A percentile compares a stretch with the other conserved stretches of the same genome.
These are phyloP conservation scores for Saxophila tyrrhenica DNA, from an alignment of 495 filamentous ascomycete species.

Conservation along the genomic window DNA sequence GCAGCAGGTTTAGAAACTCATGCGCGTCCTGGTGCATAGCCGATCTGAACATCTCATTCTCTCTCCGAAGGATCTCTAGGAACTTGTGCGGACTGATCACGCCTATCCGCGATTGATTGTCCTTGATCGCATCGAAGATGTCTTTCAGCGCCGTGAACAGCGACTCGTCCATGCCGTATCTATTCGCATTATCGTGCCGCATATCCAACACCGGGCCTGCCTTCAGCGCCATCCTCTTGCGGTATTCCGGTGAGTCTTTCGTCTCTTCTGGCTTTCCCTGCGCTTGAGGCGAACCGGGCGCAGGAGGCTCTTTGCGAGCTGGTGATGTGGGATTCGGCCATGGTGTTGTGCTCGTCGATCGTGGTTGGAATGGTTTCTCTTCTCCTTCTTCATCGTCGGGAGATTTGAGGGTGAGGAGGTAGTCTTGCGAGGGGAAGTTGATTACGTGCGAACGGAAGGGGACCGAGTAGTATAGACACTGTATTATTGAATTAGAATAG, in stretches of 20 bases:
- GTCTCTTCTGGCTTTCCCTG: constrained; percentile 54
- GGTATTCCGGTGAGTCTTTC: constrained; percentile 81
- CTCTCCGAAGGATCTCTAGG: constrained; percentile 79
- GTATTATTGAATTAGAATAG: constrained; percentile 95
- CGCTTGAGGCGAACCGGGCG: constrained; percentile 23
- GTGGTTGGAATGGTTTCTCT: background rate
- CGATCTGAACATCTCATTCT: constrained; percentile 95
- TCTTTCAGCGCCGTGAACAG: constrained; percentile 91
- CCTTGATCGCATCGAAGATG: constrained; percentile 86
- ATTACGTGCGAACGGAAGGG: constrained; percentile 92
- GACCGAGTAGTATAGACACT: constrained; percentile 91
- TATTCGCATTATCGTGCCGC: constrained; percentile 62
- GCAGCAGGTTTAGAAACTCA: constrained; percentile 84
- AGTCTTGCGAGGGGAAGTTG: constrained; percentile 62
- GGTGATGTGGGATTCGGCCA: constrained; percentile 16
- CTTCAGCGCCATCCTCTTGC: constrained; percentile 87
- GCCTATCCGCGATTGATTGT: constrained; percentile 68
- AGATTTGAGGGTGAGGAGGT: constrained; percentile 6
- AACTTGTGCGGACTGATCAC: constrained; percentile 91
- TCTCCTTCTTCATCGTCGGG: background rate
- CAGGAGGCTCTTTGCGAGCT: constrained; percentile 8
- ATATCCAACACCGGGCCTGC: constrained; percentile 75
- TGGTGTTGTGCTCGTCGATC: constrained; percentile 10
- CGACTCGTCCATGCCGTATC: constrained; percentile 89
- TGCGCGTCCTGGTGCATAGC: constrained; percentile 98